Conservation (phyloP, 495 filamentous ascomycete species). For the Pyronema domesticum region DNA sequence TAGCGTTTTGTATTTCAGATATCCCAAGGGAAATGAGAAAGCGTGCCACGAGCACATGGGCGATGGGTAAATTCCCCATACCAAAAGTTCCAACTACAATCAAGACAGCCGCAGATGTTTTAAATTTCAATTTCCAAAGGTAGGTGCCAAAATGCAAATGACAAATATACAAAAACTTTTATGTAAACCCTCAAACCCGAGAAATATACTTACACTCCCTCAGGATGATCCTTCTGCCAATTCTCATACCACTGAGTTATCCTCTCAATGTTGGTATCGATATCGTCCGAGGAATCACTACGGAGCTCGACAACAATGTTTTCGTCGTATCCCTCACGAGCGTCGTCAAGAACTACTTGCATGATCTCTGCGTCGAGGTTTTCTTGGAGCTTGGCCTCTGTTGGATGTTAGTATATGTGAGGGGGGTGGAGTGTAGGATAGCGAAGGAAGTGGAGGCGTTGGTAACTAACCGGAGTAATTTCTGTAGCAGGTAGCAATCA, state of each 20-base stretch:
- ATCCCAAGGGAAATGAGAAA: too few species aligned
- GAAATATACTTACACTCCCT: slow-evolving; percentile 10
- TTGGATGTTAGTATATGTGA: slow-evolving; percentile 36
- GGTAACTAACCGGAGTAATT: slow-evolving; percentile 16
- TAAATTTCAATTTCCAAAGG: too few species aligned
- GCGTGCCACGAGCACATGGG: too few species aligned
- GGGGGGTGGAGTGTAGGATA: too few species aligned
- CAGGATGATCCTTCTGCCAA: slow-evolving; percentile 53
- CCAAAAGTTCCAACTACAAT: too few species aligned
- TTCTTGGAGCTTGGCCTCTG: slow-evolving; percentile 77
- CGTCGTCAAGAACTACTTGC: slow-evolving; percentile 82
- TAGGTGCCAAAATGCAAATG: too few species aligned
- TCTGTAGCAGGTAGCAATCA: neutral
- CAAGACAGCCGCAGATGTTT: too few species aligned
- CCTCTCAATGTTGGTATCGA: slow-evolving; percentile 72
- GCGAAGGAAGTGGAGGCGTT: neutral
- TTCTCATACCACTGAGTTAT: slow-evolving; percentile 63
- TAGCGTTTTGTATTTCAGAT: too few species aligned
- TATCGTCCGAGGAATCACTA: slow-evolving; percentile 63
- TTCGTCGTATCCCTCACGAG: slow-evolving; percentile 66
- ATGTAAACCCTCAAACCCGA: too few species aligned
- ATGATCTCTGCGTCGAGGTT: slow-evolving; percentile 97
- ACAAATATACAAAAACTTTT: too few species aligned
- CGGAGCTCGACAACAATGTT: slow-evolving; percentile 79
- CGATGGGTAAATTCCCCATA: too few species aligned